Base-by-base conservation (phyloP, 306 rosid genomes). In the Rosa persica region DNA sequence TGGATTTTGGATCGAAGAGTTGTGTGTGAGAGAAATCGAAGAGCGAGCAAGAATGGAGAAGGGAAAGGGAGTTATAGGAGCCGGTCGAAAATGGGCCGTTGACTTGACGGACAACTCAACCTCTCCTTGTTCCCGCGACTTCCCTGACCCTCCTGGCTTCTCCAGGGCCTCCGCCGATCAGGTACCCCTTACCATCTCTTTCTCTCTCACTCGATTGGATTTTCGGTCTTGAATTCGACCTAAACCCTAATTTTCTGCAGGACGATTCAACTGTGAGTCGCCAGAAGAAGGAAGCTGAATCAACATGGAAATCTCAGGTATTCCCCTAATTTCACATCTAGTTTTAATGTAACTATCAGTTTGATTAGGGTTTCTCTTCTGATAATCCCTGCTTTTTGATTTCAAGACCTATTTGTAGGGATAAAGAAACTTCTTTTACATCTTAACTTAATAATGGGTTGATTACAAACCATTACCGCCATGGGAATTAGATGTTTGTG, bases 231-330 rank as follows among this genome's bases (percentile, higher is more conserved):
- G 8, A 34, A 22, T 78, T 34, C 3, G 16, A 38, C 72, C 54
- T 23, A 43, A 48, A 20, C 55, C 47, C 20, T 23, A 16, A 20
- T 48, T 61, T 34, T 64, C 13, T 54, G 22, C 48, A 91, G 93
- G 99, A 92, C n/a, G 99, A 95, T 87, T 89, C 98, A 0, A 43
- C 98, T 36, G 83, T 96, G n/a, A 93, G 89, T 75, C 97, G 97
- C 79, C 98, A 96, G 39, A 96, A 90, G 88, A 96, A 96, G 82
- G 99, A 91, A 43, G 98, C 99, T 2, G 99, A 93, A 87, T 87
- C 99, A 81, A 89, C 64, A 36, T 96, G 99, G 99, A 96, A 96
- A 83, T 15, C 99, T 20, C 97, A 93, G 97, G 98, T 89, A 65
- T 5, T 40, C 49, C 19, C 77, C 39, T 6, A 38, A 27, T 23